Evolutionary conservation across 768 basidiomycete genomes (phyloP).

Genomic region (Astraeus odoratus): DNA sequence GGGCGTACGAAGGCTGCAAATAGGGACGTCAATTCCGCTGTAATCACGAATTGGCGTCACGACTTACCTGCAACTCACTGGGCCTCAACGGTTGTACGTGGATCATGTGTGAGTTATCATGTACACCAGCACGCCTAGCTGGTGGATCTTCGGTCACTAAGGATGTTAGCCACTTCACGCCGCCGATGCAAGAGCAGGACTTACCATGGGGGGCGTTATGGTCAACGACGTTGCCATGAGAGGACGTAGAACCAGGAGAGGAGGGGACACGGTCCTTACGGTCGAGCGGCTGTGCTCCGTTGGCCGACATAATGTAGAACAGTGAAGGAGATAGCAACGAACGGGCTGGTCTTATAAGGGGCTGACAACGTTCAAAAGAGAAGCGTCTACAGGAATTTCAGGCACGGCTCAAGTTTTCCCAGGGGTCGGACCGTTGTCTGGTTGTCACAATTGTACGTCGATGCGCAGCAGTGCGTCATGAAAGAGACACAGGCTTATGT

Average conservation of each 20-base stretch:
- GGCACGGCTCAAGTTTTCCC: too few relatives aligned
- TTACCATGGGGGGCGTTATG: constrained; percentile 61
- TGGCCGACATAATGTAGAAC: constrained; percentile 18
- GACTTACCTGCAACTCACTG: constrained; percentile 77
- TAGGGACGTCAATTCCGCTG: neutral
- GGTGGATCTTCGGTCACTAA: constrained; percentile 61
- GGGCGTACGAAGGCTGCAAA: constrained; percentile 79
- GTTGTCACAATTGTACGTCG: neutral
- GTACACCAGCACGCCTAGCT: constrained; percentile 26
- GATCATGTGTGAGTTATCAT: constrained; percentile 44
- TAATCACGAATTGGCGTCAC: neutral
- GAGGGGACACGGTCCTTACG: constrained; percentile 49
- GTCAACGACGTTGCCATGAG: constrained; percentile 62
- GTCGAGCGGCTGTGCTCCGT: constrained; percentile 26
- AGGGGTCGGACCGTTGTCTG: neutral
- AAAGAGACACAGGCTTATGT: neutral
- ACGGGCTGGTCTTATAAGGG: neutral
- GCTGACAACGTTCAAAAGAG: neutral
- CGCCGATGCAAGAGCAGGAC: constrained; percentile 10
- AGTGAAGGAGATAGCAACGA: neutral
- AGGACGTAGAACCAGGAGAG: constrained; percentile 25
- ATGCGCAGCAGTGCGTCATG: neutral
- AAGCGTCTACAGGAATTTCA: neutral
- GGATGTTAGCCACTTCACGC: constrained; percentile 10
- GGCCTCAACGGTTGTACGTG: constrained; percentile 80